Evolutionary conservation across 192 early-diverging fungal genomes (phyloP).

Genomic region (Linnemannia schmuckeri): DNA sequence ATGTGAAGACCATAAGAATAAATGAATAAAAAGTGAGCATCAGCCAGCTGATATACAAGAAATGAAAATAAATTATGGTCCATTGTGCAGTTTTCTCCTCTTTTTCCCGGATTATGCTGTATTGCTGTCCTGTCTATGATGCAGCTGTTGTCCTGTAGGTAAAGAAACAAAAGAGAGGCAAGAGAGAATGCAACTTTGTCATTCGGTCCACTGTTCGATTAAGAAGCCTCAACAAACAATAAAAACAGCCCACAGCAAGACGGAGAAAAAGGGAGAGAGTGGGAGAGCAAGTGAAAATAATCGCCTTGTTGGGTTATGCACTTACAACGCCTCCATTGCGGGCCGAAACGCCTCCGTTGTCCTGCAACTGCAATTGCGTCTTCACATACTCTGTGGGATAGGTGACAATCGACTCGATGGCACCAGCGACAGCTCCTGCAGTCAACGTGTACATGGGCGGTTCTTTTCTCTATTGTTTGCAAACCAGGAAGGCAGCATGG

Average conservation of each 20-base stretch:
- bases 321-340: slow-evolving; percentile 37
- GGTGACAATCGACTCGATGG: slow-evolving; percentile 88
- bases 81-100: background rate
- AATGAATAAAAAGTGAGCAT: background rate
- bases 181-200: background rate
- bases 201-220: background rate
- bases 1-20: background rate
- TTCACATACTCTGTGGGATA: slow-evolving; percentile 97
- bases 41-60: background rate
- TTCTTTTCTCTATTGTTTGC: slow-evolving; percentile 34
- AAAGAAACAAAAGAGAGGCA: background rate
- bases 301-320: background rate
- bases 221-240: background rate
- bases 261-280: background rate
- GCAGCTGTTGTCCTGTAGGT: background rate
- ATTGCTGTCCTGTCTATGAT: background rate
- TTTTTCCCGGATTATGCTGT: background rate
- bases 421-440: slow-evolving; percentile 90
- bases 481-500: background rate
- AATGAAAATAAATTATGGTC: background rate
- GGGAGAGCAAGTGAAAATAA: background rate
- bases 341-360: slow-evolving; percentile 25
- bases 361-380: slow-evolving; percentile 93
- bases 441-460: slow-evolving; percentile 68
- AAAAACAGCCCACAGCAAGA: background rate